Evolutionary conservation across 495 filamentous ascomycete species (phyloP).

Genomic region (Aspergillus nanangensis): DNA sequence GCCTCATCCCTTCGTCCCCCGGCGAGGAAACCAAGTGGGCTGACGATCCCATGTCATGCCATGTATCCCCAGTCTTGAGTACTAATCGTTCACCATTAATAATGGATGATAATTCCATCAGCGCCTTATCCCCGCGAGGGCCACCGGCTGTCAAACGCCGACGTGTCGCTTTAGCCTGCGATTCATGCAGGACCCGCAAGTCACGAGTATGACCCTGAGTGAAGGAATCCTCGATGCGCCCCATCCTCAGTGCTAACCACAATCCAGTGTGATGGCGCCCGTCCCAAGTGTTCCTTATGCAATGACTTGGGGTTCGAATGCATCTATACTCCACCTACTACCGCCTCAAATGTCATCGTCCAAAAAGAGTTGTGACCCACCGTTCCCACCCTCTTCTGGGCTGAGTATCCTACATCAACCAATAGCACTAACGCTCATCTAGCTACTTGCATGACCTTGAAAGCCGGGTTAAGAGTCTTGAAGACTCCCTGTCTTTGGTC

Average conservation of each 20-base stretch:
- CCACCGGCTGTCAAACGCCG: slow-evolving; percentile 24
- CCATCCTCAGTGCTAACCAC: too few species aligned
- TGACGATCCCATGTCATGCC: too few species aligned
- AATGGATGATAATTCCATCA: background rate
- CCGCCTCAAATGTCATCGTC: slow-evolving; percentile 38
- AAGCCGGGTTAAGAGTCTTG: slow-evolving; percentile 15
- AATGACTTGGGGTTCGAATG: slow-evolving; percentile 41
- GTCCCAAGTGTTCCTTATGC: slow-evolving; percentile 42
- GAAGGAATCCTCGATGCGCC: too few species aligned
- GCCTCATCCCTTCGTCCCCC: too few species aligned
- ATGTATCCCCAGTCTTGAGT: too few species aligned
- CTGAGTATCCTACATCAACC: too few species aligned
- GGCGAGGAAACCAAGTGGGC: too few species aligned
- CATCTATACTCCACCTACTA: slow-evolving; percentile 34
- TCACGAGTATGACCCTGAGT: slow-evolving; percentile 27
- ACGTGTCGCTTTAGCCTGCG: slow-evolving; percentile 37
- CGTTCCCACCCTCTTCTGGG: too few species aligned
- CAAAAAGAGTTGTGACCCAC: slow-evolving; percentile 45
- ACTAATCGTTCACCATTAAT: too few species aligned
- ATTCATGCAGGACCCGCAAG: slow-evolving; percentile 41
- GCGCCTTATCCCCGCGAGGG: background rate
- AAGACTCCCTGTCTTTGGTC: slow-evolving; percentile 18
- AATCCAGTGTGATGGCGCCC: slow-evolving; percentile 37
- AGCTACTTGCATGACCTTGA: slow-evolving; percentile 19
- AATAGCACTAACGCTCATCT: too few species aligned